Evolutionary conservation across 768 basidiomycete species (phyloP).

Genomic region (Pilatotrama ljubarskyi): DNA sequence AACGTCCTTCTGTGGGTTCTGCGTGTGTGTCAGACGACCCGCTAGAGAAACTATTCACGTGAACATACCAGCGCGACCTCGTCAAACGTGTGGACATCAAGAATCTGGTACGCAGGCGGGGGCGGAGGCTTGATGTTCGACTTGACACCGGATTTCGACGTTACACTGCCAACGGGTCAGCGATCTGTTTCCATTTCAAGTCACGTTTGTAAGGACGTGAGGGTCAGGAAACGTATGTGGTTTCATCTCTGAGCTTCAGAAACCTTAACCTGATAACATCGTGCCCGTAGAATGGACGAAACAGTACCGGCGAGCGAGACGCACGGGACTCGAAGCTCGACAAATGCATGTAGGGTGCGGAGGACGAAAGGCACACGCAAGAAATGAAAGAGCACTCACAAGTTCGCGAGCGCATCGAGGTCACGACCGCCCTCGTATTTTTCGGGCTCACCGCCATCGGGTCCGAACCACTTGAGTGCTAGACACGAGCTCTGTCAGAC

Average conservation of each 20-base stretch:
- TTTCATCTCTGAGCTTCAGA: slow-evolving; percentile 18
- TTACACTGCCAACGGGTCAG: slow-evolving; percentile 50
- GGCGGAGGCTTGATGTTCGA: slow-evolving; percentile 88
- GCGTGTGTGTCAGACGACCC: background rate
- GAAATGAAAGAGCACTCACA: slow-evolving; percentile 51
- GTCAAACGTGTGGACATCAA: slow-evolving; percentile 76
- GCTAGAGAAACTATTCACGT: too few species aligned
- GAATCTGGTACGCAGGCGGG: slow-evolving; percentile 63
- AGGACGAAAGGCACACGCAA: background rate
- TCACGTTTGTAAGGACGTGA: background rate
- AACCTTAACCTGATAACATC: slow-evolving; percentile 23
- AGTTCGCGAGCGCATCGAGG: slow-evolving; percentile 69
- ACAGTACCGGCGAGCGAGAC: background rate
- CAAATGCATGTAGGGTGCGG: background rate
- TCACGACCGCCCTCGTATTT: slow-evolving; percentile 81
- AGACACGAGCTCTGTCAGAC: slow-evolving; percentile 35
- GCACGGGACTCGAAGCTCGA: background rate
- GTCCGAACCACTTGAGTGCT: slow-evolving; percentile 93
- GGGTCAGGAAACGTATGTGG: slow-evolving; percentile 8
- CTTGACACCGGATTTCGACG: slow-evolving; percentile 74
- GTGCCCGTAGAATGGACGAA: background rate
- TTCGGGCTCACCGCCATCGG: slow-evolving; percentile 57
- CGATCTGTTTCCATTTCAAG: too few species aligned
- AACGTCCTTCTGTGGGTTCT: slow-evolving; percentile 77
- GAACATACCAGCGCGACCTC: slow-evolving; percentile 62